A percentile compares a stretch with the other conserved stretches of the same genome.
phyloP scores from a whole-genome alignment of 2,329 filamentous ascomycete genomes.

The Fusarium tuaranense region DNA sequence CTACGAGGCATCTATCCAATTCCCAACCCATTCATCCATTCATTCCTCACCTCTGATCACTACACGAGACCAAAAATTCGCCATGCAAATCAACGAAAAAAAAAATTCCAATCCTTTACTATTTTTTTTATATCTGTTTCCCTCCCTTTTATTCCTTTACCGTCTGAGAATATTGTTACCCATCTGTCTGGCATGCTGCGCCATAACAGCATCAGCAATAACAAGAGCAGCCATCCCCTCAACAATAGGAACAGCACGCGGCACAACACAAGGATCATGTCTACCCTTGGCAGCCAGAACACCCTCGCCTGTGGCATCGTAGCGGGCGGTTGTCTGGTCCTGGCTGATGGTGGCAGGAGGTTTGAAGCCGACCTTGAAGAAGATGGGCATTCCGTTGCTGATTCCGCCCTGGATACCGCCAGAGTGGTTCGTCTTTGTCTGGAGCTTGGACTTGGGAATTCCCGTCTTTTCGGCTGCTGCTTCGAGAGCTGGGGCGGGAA shows the following conservation, averaged over 20 bases:
- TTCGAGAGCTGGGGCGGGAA: constrained; percentile 53
- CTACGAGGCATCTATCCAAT: neutral
- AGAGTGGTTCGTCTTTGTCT: constrained; percentile 93
- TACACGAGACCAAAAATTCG: neutral
- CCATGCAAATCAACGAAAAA: neutral
- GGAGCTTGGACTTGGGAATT: constrained; percentile 64
- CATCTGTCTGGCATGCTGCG: constrained; percentile 75
- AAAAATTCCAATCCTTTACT: neutral
- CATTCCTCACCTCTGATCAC: neutral
- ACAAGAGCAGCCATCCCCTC: constrained; percentile 93
- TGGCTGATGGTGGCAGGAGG: constrained; percentile 93
- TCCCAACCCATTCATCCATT: neutral
- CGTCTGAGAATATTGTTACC: constrained; percentile 42
- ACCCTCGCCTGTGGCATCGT: constrained; percentile 77
- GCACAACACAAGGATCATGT: constrained; percentile 94
- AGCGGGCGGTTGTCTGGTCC: constrained; percentile 85
- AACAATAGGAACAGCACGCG: constrained; percentile 86
- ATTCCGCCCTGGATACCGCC: constrained; percentile 97
- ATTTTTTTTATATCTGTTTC: neutral
- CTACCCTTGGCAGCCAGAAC: constrained; percentile 90
- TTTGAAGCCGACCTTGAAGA: constrained; percentile 96
- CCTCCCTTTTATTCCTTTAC: neutral
- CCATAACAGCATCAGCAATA: constrained; percentile 87
- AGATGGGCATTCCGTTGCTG: constrained; percentile 91
- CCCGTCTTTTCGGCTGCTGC: constrained; percentile 58